Evolutionary conservation across 2,329 filamentous ascomycete species (phyloP).

Genomic region (Trichoderma endophyticum): DNA sequence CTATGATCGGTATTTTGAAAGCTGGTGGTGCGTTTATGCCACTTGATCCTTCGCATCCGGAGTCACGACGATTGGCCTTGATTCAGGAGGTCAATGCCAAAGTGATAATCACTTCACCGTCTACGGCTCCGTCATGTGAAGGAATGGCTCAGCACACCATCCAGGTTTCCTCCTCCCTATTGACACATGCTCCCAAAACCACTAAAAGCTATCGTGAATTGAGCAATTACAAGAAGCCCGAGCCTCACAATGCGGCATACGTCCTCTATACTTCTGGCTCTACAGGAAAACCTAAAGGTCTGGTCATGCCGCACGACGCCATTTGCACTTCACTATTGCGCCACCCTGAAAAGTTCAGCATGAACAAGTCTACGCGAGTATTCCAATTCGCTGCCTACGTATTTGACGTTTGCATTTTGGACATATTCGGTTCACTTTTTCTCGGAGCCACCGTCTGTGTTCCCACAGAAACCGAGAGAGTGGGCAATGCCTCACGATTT

Average conservation of each 20-base stretch:
- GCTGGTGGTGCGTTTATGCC: slow-evolving; percentile 12
- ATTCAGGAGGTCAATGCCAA: slow-evolving; percentile 14
- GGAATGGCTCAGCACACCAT: not conserved
- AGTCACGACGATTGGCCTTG: slow-evolving; percentile 1
- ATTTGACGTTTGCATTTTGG: slow-evolving; percentile 2
- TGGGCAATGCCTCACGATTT: slow-evolving; percentile 12
- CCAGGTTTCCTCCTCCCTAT: not conserved
- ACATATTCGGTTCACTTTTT: not conserved
- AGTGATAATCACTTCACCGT: slow-evolving; percentile 17
- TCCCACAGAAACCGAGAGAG: slow-evolving; percentile 19
- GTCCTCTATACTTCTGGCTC: slow-evolving; percentile 23
- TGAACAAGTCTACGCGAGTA: not conserved
- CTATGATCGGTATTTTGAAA: slow-evolving; percentile 10
- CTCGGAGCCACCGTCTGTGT: slow-evolving; percentile 23
- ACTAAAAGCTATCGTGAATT: not conserved
- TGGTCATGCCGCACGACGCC: slow-evolving; percentile 7
- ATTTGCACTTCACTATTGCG: not conserved
- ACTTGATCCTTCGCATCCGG: slow-evolving; percentile 9
- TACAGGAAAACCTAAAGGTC: slow-evolving; percentile 25
- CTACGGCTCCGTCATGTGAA: not conserved
- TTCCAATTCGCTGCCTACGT: slow-evolving; percentile 12
- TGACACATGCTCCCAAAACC: not conserved
- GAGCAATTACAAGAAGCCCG: not conserved
- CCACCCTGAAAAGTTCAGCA: not conserved
- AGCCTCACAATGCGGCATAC: slow-evolving; percentile 14